Base-by-base conservation (phyloP, 2,329 filamentous ascomycete genomes). In the Clonostachys sp. region DNA sequence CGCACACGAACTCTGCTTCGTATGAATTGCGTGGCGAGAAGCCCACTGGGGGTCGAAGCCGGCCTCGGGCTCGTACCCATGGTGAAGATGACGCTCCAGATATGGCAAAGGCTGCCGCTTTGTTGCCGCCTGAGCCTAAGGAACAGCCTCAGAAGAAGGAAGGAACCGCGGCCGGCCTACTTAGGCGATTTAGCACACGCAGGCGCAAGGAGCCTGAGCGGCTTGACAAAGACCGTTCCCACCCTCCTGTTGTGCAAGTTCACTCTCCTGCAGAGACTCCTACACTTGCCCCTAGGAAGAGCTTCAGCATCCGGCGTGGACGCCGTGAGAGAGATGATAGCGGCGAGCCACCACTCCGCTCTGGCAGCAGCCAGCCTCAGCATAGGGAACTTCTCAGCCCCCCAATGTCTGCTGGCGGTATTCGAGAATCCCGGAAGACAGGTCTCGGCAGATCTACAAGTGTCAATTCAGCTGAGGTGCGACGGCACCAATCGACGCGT, bases 11-110 rank as follows among this genome's bases (percentile, higher is more conserved):
- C 58, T 76, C 87, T 20, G 80, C 84, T 3, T 72, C 87, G 2
- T 95, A 94, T 61, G 91, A 96, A 63, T 86, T 96, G 78, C 84
- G 89, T 0, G 91, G 91, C 16, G 91, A 96, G 66, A 91, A 85
- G 61, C 85, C 89, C 12, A 94, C 89, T 1, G 89, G 91, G 41
- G 89, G 89, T 41, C 79, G 92, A 50, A 86, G 89, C 34, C 80
- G 94, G 44, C 90, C 91, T 8, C 81, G 94, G 44, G 91, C 94
- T 35, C 81, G 94, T 54, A 97, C 94, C 1, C 92, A 97, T 60
- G 94, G 92, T 14, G 94, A 97, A 65, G 92, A 97, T 52, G 94
- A 99, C 49, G 79, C 89, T 12, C 78, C 84, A 1, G 89, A 95
- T 44, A 77, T 49, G 38, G 54, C 54, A 24, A 68, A 62, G 44